A percentile compares a stretch with the other conserved stretches of the same genome.
These are phyloP conservation scores for Botrytis paeoniae DNA, from an alignment of 2,329 filamentous ascomycete species.

Conservation along the genomic window DNA sequence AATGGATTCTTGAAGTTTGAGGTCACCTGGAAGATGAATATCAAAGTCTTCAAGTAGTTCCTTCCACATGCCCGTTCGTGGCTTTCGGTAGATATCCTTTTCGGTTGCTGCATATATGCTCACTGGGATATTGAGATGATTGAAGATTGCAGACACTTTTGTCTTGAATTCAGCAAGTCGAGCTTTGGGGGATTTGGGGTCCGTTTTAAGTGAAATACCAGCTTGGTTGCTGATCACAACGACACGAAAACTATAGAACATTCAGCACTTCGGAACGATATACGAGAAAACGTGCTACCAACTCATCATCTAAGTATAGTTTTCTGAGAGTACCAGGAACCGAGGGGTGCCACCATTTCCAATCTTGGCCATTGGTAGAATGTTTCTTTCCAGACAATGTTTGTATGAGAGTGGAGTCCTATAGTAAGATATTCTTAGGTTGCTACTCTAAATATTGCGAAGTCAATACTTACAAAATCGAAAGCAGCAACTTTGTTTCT, in stretches of 20 bases:
- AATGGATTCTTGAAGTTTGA: constrained; percentile 71
- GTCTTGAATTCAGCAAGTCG: constrained; percentile 78
- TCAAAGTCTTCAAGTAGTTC: constrained; percentile 54
- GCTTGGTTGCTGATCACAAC: constrained; percentile 88
- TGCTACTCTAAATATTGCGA: not conserved
- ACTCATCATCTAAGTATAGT: constrained; percentile 67
- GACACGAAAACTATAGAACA: constrained; percentile 60
- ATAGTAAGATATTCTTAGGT: constrained; percentile 1
- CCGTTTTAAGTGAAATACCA: constrained; percentile 70
- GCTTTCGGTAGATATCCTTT: constrained; percentile 82
- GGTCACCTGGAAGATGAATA: constrained; percentile 42
- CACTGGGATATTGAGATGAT: constrained; percentile 69
- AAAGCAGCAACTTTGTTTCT: constrained; percentile 67
- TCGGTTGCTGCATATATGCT: constrained; percentile 83
- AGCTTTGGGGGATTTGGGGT: constrained; percentile 65
- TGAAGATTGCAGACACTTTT: constrained; percentile 69
- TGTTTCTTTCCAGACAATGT: constrained; percentile 81
- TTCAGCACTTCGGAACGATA: constrained; percentile 11
- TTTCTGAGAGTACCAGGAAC: constrained; percentile 67
- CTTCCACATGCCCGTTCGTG: constrained; percentile 84
- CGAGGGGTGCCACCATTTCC: constrained; percentile 85
- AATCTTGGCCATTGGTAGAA: constrained; percentile 67
- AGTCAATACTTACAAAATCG: constrained; percentile 52
- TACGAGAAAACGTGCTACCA: constrained; percentile 29
- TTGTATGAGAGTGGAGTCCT: constrained; percentile 85